Percentiles rank a stretch among this genome's conserved stretches.
These are phyloP conservation scores for Calonectria pseudoreteaudii DNA, from an alignment of 2,329 filamentous ascomycete species.

Conservation along the genomic window DNA sequence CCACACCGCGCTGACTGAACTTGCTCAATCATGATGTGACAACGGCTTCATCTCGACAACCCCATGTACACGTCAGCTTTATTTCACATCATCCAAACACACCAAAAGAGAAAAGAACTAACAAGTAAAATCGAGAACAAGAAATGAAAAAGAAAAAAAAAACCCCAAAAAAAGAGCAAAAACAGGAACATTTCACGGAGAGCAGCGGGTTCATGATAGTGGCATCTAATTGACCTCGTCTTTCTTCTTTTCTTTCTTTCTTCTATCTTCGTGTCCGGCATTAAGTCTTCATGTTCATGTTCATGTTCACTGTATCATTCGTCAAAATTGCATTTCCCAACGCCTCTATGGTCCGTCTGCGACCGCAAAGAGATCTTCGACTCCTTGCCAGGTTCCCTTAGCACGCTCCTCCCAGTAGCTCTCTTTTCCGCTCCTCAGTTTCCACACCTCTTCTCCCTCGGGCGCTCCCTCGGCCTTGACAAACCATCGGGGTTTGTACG, in stretches of 20 bases:
- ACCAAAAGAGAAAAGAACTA: background rate
- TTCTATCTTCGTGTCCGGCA: conserved; percentile 2
- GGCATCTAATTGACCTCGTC: background rate
- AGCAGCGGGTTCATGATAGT: background rate
- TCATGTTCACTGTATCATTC: conserved; percentile 9
- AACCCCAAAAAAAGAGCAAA: too few relatives aligned
- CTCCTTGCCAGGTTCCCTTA: conserved; percentile 72
- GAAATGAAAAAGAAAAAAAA: background rate
- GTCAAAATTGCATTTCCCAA: conserved; percentile 10
- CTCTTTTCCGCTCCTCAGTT: conserved; percentile 82
- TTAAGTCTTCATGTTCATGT: conserved; percentile 3
- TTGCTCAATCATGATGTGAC: background rate
- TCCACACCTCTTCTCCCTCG: conserved; percentile 77
- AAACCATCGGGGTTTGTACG: conserved; percentile 87
- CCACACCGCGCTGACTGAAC: background rate
- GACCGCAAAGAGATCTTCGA: conserved; percentile 63
- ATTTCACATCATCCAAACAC: background rate
- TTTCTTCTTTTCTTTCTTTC: background rate
- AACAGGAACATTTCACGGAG: background rate
- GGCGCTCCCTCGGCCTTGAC: conserved; percentile 71
- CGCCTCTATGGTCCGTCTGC: conserved; percentile 31
- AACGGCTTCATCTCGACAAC: background rate
- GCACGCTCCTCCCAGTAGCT: conserved; percentile 93
- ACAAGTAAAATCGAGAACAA: background rate
- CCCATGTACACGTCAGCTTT: background rate